Evolutionary conservation across 2,329 filamentous ascomycete genomes (phyloP), one percentile per base, ranked within the genome.

Genomic region (Fusarium napiforme): DNA sequence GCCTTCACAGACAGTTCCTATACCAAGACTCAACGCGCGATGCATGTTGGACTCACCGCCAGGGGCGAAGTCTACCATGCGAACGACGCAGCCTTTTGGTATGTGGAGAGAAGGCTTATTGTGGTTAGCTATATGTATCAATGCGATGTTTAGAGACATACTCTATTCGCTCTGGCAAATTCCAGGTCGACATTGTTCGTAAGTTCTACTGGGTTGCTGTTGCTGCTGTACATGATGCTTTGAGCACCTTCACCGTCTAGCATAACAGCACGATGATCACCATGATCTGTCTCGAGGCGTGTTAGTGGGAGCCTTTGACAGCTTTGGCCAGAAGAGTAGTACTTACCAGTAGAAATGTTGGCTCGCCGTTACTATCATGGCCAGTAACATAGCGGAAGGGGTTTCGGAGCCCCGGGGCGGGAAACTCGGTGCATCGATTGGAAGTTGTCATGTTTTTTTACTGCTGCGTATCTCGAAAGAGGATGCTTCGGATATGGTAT

Each of bases 261-360:
- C 49, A 52, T 52, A 26, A 52, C 32, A 5, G n/a, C 49, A 11
- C 32, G 49, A 3, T 52, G 49, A 3, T 52, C 32, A 2, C 49
- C 49, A 23, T 52, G 49, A 6, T 52, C 49, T 26, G 32, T 52
- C 49, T 52, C 3, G 18, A 3, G 6, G 15, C 1, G 4, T 9
- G 0, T 50, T 11, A 36, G 49, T 8, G 1, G 0, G 3, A 12
- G 4, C 0, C 2, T 26, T 52, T 15, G 12, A 9, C 9, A 11
- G 8, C 0, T 36, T 15, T 8, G n/a, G 8, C 2, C 1, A 26
- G 16, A 26, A 21, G 9, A 19, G 9, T 11, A 2, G 2, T 15
- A 10, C 6, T 36, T 37, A 21, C 49, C 12, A 52, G 11, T 0
- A 52, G 18, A 2, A 52, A 52, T 4, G 18, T 16, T 21, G 49